Percentiles rank a stretch among this genome's conserved stretches.
Evolutionary conservation across 1,284 basidiomycete species (phyloP).

Genomic region (Sphagnurus paluster): DNA sequence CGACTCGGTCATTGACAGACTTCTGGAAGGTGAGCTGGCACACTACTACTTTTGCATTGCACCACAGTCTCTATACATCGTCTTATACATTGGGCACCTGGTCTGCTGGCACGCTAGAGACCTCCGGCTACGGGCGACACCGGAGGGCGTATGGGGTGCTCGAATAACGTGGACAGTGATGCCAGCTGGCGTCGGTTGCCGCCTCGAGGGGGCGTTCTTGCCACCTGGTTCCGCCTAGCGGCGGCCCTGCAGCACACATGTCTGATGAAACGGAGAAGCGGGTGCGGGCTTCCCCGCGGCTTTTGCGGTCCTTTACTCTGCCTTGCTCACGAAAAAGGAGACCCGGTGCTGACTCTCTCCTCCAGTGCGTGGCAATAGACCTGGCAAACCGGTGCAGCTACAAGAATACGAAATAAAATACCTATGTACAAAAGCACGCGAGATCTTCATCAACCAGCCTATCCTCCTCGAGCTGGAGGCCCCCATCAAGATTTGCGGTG

Average conservation of each 20-base stretch:
- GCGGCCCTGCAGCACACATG: background rate
- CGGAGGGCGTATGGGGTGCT: background rate
- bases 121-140: background rate
- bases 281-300: too few relatives aligned
- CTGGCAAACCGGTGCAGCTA: constrained; percentile 91
- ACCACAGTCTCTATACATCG: too few relatives aligned
- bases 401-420: constrained; percentile 97
- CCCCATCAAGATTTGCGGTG: constrained; percentile 96
- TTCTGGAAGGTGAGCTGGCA: constrained; percentile 87
- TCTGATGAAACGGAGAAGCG: too few relatives aligned
- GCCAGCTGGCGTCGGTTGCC: constrained; percentile 15
- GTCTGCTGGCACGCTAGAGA: background rate
- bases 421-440: constrained; percentile 91
- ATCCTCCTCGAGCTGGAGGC: constrained; percentile 93
- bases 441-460: constrained; percentile 96
- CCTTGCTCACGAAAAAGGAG: background rate
- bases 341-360: too few relatives aligned
- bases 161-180: constrained; percentile 11
- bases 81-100: background rate
- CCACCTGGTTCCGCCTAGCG: background rate
- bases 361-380: constrained; percentile 89
- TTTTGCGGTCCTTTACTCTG: too few relatives aligned
- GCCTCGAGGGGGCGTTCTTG: background rate
- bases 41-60: too few relatives aligned
- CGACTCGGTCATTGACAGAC: constrained; percentile 96